Percentiles rank a stretch among this genome's conserved stretches.
Conservation (phyloP, 2,329 filamentous ascomycete species). For the Botryosphaeria agaves region DNA sequence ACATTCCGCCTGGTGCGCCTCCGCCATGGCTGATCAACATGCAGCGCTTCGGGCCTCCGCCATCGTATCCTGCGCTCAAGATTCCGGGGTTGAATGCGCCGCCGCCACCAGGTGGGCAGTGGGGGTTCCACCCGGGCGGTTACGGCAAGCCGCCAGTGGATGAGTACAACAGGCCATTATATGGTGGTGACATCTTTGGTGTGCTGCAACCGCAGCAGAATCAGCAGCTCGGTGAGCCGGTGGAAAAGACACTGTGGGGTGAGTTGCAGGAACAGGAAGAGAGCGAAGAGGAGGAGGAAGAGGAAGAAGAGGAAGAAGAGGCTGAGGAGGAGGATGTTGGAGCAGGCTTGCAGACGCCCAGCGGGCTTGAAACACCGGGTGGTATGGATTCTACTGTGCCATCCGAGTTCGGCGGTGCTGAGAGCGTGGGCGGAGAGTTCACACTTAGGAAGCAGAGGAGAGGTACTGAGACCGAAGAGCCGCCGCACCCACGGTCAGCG, state of each 20-base stretch:
- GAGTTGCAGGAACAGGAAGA: constrained; percentile 73
- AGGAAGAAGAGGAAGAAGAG: constrained; percentile 45
- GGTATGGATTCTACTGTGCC: constrained; percentile 67
- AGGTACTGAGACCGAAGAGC: constrained; percentile 79
- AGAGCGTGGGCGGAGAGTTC: constrained; percentile 71
- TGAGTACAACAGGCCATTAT: constrained; percentile 79
- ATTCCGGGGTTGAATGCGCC: constrained; percentile 90
- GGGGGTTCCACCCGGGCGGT: constrained; percentile 90
- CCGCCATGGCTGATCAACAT: constrained; percentile 97
- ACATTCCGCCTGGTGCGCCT: constrained; percentile 81
- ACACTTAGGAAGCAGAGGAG: constrained; percentile 75
- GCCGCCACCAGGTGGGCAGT: constrained; percentile 71
- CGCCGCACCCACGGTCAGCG: constrained; percentile 53
- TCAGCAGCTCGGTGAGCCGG: constrained; percentile 51
- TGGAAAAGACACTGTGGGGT: constrained; percentile 83
- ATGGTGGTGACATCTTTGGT: constrained; percentile 89
- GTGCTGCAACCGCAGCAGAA: constrained; percentile 46
- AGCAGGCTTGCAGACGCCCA: constrained; percentile 54
- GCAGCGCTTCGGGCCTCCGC: constrained; percentile 82
- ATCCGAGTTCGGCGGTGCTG: constrained; percentile 58
- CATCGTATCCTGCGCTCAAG: constrained; percentile 88
- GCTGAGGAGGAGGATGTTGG: constrained; percentile 52
- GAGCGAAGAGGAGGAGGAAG: constrained; percentile 40
- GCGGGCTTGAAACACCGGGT: constrained; percentile 63
- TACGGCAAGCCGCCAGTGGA: constrained; percentile 94